Conservation (phyloP, 768 basidiomycete species). For the Macrolepiota fuliginosa region DNA sequence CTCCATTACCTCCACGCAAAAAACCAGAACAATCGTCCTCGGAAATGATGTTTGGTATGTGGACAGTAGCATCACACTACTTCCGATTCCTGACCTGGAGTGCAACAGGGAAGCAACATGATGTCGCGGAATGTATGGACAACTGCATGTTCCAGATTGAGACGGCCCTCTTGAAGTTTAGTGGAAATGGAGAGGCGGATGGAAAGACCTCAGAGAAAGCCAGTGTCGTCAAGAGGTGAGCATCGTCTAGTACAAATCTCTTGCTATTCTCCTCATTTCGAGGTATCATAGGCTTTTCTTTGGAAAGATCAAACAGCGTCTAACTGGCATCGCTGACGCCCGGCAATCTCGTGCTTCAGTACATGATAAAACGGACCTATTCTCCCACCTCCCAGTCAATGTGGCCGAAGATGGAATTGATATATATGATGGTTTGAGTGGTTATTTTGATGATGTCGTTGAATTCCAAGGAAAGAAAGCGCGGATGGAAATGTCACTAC, state of each 20-base stretch:
- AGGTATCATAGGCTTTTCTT: constrained; percentile 61
- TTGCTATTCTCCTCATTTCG: background rate
- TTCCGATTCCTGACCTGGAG: constrained; percentile 14
- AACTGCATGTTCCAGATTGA: constrained; percentile 99
- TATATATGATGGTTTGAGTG: constrained; percentile 89
- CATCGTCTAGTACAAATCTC: background rate
- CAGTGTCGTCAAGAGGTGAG: constrained; percentile 82
- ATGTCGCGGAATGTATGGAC: constrained; percentile 98
- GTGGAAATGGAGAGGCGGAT: constrained; percentile 40
- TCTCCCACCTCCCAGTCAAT: constrained; percentile 92
- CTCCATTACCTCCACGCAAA: constrained; percentile 57
- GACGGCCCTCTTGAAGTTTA: constrained; percentile 80
- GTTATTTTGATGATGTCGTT: constrained; percentile 87
- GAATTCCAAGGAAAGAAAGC: constrained; percentile 87
- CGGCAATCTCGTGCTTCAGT: constrained; percentile 49
- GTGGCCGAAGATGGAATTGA: constrained; percentile 88
- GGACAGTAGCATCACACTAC: background rate
- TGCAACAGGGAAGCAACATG: constrained; percentile 84
- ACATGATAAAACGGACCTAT: constrained; percentile 87
- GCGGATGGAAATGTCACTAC: constrained; percentile 81
- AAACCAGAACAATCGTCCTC: constrained; percentile 61
- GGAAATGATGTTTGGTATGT: constrained; percentile 87
- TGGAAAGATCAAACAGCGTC: constrained; percentile 71
- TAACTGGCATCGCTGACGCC: constrained; percentile 34
- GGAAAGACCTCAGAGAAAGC: constrained; percentile 52